phyloP scores from a whole-genome alignment of 2,329 filamentous ascomycete species.

The Sarocladiaceae sp. region DNA sequence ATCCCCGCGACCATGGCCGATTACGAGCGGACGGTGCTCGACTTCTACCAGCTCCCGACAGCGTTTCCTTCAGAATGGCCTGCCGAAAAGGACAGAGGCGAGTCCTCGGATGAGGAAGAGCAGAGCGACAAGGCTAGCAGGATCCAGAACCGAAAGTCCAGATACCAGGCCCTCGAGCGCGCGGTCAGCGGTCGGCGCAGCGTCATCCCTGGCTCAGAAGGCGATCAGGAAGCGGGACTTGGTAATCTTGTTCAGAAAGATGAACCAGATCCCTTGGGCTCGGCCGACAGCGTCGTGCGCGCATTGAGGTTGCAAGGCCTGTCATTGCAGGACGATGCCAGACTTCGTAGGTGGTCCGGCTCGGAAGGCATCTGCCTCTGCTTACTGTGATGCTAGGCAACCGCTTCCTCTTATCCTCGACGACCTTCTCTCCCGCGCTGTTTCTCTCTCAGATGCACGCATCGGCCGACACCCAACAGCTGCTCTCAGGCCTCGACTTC shows the following conservation, averaged over 20 bases:
- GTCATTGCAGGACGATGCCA: constrained; percentile 75
- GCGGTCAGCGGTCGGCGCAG: constrained; percentile 64
- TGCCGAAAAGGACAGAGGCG: constrained; percentile 65
- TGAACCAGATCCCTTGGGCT: constrained; percentile 87
- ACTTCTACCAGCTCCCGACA: constrained; percentile 80
- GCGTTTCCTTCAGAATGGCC: constrained; percentile 84
- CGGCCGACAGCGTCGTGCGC: constrained; percentile 77
- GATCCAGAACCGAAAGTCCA: constrained; percentile 60
- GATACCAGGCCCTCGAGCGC: constrained; percentile 79
- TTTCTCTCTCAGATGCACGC: constrained; percentile 92
- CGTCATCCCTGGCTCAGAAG: constrained; percentile 62
- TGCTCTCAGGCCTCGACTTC: constrained; percentile 76
- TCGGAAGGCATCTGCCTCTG: neutral
- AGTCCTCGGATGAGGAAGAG: constrained; percentile 54
- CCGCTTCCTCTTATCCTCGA: constrained; percentile 90
- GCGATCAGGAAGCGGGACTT: constrained; percentile 52
- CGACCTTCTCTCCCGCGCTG: constrained; percentile 84
- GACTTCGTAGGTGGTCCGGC: constrained; percentile 53
- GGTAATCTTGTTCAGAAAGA: constrained; percentile 82
- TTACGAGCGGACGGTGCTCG: constrained; percentile 69
- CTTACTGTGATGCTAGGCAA: constrained; percentile 51
- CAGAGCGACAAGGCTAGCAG: constrained; percentile 37
- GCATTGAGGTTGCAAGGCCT: constrained; percentile 71
- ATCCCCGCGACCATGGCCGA: constrained; percentile 50
- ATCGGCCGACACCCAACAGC: constrained; percentile 71